Evolutionary conservation across 2,329 filamentous ascomycete species (phyloP).

Genomic region (Neopestalotiopsis sp.): DNA sequence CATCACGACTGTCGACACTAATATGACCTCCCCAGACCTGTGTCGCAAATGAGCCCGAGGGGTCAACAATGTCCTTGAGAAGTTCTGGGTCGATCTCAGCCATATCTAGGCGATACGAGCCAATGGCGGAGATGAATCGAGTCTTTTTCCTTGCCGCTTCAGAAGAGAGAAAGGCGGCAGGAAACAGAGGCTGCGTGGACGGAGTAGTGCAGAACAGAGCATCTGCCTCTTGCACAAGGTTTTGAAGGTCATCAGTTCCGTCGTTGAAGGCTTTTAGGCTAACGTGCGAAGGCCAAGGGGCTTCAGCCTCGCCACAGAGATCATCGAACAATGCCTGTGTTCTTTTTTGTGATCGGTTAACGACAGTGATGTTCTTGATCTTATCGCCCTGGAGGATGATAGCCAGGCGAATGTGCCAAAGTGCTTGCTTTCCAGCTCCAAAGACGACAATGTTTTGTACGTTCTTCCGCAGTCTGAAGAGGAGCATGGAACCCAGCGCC

Average conservation of each 20-base stretch:
- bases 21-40: background rate
- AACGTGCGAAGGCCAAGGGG: background rate
- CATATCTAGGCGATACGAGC: conserved; percentile 1
- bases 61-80: background rate
- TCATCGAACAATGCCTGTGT: background rate
- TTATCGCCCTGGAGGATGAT: background rate
- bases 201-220: conserved; percentile 3
- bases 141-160: background rate
- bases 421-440: conserved; percentile 3
- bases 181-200: background rate
- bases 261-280: background rate
- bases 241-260: background rate
- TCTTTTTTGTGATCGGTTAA: background rate
- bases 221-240: background rate
- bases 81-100: conserved; percentile 4
- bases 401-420: background rate
- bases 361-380: background rate
- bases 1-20: background rate
- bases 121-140: background rate
- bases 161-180: background rate
- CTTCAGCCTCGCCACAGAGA: background rate
- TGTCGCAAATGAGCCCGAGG: background rate
- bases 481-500: background rate
- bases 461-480: background rate
- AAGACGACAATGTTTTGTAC: conserved; percentile 3